Conservation (phyloP, 495 filamentous ascomycete species). For the Podospora australis region DNA sequence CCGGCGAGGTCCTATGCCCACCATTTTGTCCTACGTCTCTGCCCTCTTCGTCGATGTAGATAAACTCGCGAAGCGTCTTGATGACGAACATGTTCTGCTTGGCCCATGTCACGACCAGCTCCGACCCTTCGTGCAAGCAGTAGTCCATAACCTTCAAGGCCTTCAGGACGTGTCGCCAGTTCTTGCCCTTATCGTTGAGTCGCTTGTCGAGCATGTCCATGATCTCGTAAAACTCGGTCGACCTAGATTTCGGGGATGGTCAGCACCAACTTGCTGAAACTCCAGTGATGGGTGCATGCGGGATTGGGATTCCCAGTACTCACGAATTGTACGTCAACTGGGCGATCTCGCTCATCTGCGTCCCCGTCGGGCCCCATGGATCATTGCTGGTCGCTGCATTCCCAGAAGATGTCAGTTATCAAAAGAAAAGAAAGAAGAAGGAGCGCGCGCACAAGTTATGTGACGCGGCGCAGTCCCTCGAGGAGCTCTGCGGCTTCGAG, state of each 20-base stretch:
- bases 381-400: constrained; percentile 91
- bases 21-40: constrained; percentile 94
- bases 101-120: constrained; percentile 95
- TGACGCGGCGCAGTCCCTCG: constrained; percentile 1
- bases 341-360: constrained; percentile 98
- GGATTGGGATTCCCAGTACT: constrained; percentile 29
- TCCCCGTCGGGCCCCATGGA: constrained; percentile 96
- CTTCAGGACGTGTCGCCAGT: constrained; percentile 98
- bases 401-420: constrained; percentile 13
- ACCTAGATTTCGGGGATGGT: constrained; percentile 7
- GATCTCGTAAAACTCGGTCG: constrained; percentile 96
- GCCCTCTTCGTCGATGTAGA: constrained; percentile 90
- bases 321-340: constrained; percentile 96
- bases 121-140: constrained; percentile 94
- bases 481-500: background rate
- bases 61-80: constrained; percentile 95
- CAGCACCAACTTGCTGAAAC: background rate
- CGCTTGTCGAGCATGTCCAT: constrained; percentile 99
- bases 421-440: no score
- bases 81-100: constrained; percentile 97
- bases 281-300: background rate
- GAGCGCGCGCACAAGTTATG: background rate
- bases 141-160: constrained; percentile 97
- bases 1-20: constrained; percentile 30
- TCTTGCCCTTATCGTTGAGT: constrained; percentile 98